Base-by-base conservation (phyloP, 352 stramenopile species). In the Phytophthora cactorum region DNA sequence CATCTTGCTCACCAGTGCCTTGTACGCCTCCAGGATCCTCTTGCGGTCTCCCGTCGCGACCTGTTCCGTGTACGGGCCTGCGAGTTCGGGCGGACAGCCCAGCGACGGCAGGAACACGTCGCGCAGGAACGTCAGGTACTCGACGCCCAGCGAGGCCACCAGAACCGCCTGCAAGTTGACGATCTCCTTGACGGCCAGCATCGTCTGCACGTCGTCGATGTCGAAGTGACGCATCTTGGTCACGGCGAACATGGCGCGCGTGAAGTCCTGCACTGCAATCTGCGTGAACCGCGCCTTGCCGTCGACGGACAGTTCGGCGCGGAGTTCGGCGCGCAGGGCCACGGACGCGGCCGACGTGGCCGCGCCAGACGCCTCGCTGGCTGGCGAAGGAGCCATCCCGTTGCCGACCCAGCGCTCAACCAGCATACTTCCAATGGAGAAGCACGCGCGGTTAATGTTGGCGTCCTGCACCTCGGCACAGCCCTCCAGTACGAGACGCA, bases 341-440 rank as follows among this genome's bases (percentile, higher is more conserved):
- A 68, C 63, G 1, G 74, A 74, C 15, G 66, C 61, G 7, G 59
- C 36, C n/a, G 73, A 74, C 11, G 62, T 72, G 14, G 60, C 34
- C 25, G 57, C 36, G 36, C 69, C 66, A 1, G 66, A 69, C 15
- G 70, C 69, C 4, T 70, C 45, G 2, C 64, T 70, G n/a, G 70
- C 69, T 4, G 78, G 64, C 28, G 71, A 75, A 29, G 31, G 57
- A 55, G 62, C 31, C 5, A 31, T 53, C 6, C 61, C 66, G 11
- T 67, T 68, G 34, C 86, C 44, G 54, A 93, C 69, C 87, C 85
- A 95, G 7, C 80, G 70, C 55, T 85, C 60, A 14, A 85, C 77
- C 22, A 94, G 53, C 58, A 94, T 85, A 36, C 91, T 86, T 5
- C 72, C 77, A 52, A 94, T 90, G 25, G 84, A 91, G 59, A 92